Percentiles rank a stretch among this genome's conserved stretches.
phyloP scores from a whole-genome alignment of 371 early-diverging fungal species.

The Zopfochytrium polystomum region DNA sequence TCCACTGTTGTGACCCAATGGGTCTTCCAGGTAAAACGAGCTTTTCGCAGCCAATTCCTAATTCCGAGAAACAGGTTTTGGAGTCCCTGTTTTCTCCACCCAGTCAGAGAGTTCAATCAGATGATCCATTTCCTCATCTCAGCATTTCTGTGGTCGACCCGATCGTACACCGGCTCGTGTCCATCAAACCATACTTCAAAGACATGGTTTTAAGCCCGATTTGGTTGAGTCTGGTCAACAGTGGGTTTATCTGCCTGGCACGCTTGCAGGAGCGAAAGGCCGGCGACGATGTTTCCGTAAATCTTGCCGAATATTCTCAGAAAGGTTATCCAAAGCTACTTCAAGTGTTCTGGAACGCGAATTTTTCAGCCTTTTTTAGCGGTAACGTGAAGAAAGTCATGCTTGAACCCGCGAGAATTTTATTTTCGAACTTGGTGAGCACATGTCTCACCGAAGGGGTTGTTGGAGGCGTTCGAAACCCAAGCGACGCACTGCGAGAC shows the following conservation, averaged over 20 bases:
- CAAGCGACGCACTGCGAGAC: constrained; percentile 13
- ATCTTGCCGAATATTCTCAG: constrained; percentile 44
- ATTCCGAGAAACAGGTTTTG: neutral
- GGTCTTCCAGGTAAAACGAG: constrained; percentile 66
- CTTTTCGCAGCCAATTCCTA: neutral
- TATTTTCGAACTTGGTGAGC: too few species aligned
- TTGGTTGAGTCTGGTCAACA: constrained; percentile 81
- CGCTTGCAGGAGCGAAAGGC: constrained; percentile 25
- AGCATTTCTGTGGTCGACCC: constrained; percentile 67
- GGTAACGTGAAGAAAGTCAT: constrained; percentile 69
- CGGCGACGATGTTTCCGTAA: constrained; percentile 12
- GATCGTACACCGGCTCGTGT: too few species aligned
- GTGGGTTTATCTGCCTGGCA: constrained; percentile 59
- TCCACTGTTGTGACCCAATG: constrained; percentile 75
- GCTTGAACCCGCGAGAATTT: constrained; percentile 58
- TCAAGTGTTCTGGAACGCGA: constrained; percentile 43
- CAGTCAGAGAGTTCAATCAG: neutral
- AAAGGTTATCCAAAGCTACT: constrained; percentile 64
- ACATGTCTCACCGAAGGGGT: neutral
- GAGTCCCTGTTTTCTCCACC: constrained; percentile 9
- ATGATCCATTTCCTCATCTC: constrained; percentile 35
- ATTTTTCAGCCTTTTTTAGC: constrained; percentile 73
- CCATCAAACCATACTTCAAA: constrained; percentile 78
- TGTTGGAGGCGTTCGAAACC: neutral
- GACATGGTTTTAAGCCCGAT: constrained; percentile 75